Conservation (phyloP, 2,329 filamentous ascomycete species). For the Remersonia thermophila region DNA sequence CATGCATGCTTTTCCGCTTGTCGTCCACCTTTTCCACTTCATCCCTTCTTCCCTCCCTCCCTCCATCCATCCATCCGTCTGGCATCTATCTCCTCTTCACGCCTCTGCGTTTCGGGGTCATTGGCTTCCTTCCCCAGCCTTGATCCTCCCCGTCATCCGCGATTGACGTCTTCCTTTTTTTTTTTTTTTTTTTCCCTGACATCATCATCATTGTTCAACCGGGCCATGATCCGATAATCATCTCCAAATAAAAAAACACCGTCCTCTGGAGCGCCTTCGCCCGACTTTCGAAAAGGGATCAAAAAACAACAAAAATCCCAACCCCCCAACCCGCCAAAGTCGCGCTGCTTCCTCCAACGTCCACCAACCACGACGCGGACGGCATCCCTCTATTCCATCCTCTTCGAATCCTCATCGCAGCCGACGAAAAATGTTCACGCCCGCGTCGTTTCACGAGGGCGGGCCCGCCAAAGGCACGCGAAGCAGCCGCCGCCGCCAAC, state of each 20-base stretch:
- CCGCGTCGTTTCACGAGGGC: constrained; percentile 37
- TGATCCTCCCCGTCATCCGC: no score
- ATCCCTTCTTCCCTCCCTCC: neutral
- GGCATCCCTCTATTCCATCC: constrained; percentile 2
- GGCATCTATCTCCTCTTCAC: neutral
- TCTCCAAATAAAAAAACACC: neutral
- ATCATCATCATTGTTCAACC: constrained; percentile 7
- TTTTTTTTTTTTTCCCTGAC: neutral
- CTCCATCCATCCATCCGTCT: no score
- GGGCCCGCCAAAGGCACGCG: constrained; percentile 45
- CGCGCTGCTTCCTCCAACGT: constrained; percentile 6
- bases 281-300: no score
- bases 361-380: constrained; percentile 1
- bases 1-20: constrained; percentile 5
- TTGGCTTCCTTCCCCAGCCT: constrained; percentile 1
- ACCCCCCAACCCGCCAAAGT: constrained; percentile 6
- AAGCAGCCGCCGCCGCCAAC: constrained; percentile 46
- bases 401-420: neutral
- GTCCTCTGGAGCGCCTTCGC: no score
- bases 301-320: no score
- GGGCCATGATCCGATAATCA: no score
- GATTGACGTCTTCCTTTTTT: constrained; percentile 5
- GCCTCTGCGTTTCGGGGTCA: constrained; percentile 1
- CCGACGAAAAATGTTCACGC: constrained; percentile 45
- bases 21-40: no score